Evolutionary conservation across 176 grass and related monocot genomes (phyloP), one percentile per base, ranked within the genome.

Genomic region (Cenchrus purpureus): DNA sequence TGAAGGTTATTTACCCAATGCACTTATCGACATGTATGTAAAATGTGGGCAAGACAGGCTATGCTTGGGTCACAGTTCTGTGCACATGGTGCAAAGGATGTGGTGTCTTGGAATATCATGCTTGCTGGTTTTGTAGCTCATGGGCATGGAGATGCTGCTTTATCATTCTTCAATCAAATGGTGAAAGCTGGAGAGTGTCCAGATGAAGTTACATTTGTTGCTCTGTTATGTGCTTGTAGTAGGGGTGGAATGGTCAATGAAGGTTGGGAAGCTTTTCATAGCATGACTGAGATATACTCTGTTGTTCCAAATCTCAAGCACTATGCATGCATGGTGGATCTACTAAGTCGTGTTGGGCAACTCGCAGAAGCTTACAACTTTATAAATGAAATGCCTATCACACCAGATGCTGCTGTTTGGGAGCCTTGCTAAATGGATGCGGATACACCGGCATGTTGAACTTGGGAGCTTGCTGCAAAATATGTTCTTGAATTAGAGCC

Each of bases 321-420:
- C 73, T 98, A 98, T 85, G 91, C 93, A 60, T 95, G 96, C 86
- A 92, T 98, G 89, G 96, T 98, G 78, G 93, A 98, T 89, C 89
- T 98, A 37, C 81, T 98, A 45, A 91, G 96, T 64, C 93, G 93
- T 22, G 89, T 88, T 46, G 96, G 96, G 46, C 86, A 62, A 53
- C 78, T 98, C 68, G 72, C 87, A 61, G 87, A 90, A 94, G 96
- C 91, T 14, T 79, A 90, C 49, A 86, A 92, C 14, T 87, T 98
- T 71, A 95, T 98, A 83, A 83, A 87, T 76, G 86, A 88, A 72
- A 95, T 98, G 91, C 89, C 83, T 84, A 80, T 92, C 50, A 74
- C 81, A 59, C 95, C 95, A 66, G 95, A 97, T 86, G 92, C 90
- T 80, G 85, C 90, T 48, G 83, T 92, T 48, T 97, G 95, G 92